Conservation (phyloP, 192 early-diverging fungal species). For the Coemansia sp. region DNA sequence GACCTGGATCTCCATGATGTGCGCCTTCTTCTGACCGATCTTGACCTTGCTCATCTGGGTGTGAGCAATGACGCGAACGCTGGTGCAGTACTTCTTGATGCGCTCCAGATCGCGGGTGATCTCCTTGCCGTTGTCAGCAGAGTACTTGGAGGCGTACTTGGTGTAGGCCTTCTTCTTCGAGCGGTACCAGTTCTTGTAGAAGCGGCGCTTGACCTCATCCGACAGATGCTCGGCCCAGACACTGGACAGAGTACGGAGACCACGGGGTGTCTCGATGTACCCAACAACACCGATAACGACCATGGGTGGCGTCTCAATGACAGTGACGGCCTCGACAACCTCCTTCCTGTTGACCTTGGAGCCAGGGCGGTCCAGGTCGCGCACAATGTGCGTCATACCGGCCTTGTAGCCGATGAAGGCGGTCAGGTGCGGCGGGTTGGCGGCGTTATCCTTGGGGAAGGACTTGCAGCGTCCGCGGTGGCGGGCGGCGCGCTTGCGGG, state of each 20-base stretch:
- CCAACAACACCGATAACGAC: constrained; percentile 98
- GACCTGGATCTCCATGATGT: constrained; percentile 99
- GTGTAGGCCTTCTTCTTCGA: constrained; percentile 99
- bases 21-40: constrained; percentile 98
- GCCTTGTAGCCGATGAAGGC: constrained; percentile 99
- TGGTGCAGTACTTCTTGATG: constrained; percentile 99
- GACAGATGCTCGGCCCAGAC: constrained; percentile 99
- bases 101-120: constrained; percentile 92
- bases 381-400: constrained; percentile 99
- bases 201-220: constrained; percentile 97
- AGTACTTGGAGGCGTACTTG: constrained; percentile 98
- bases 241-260: constrained; percentile 96
- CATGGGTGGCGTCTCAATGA: constrained; percentile 97
- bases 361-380: constrained; percentile 97
- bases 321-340: constrained; percentile 97
- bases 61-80: constrained; percentile 97
- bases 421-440: constrained; percentile 95
- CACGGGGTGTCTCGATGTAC: constrained; percentile 98
- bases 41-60: constrained; percentile 95
- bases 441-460: constrained; percentile 97
- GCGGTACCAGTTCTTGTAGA: constrained; percentile 99
- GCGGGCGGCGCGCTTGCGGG: constrained; percentile 82
- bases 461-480: constrained; percentile 97
- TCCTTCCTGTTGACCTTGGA: constrained; percentile 99
- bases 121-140: constrained; percentile 78